Base-by-base conservation (phyloP, 2,329 filamentous ascomycete species). In the Aspergillus pseudoglaucus region DNA sequence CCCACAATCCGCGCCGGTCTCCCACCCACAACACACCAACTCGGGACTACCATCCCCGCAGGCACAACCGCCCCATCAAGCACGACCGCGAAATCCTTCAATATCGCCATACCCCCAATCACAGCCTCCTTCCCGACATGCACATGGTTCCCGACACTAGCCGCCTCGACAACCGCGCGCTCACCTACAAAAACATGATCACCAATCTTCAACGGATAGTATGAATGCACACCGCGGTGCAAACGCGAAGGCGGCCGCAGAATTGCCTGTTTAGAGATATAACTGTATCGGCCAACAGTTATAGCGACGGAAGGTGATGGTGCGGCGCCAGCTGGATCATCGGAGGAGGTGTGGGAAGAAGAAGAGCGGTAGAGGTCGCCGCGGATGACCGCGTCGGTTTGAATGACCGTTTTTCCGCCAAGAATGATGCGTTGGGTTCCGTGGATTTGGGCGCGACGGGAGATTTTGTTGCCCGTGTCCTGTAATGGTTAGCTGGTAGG, bases 381-480 rank as follows among this genome's bases (percentile, higher is more conserved):
- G 42, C 93, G 85, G 64, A 98, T 89, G 70, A 93, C 90, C 59
- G 90, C 91, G 64, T 95, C 90, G 53, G 90, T 86, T 77, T 95
- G 90, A 63, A 98, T 95, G 53, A 97, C 89, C 1, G 90, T 95
- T 71, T 89, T 95, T 54, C 93, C 93, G 58, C 90, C 93, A 2
- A 98, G 85, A 70, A 95, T 95, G 71, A 98, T 97, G 72, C 97
- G 95, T 59, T 95, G 90, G 18, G 91, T 96, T 61, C 93, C 93
- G 62, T 95, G 87, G 59, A 98, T 88, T 65, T 86, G 84, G 53
- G 89, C 88, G 58, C 89, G 89, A 57, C 93, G 88, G 35, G 90
- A 91, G 61, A 98, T 93, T 75, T 97, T 97, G 80, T 98, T 98
- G 57, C 93, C 93, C 2, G 90, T 95, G 72, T 97, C 91, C 90